A percentile compares a stretch with the other conserved stretches of the same genome.
Conservation (phyloP, 2,329 filamentous ascomycete species). For the Paramyrothecium roridum region DNA sequence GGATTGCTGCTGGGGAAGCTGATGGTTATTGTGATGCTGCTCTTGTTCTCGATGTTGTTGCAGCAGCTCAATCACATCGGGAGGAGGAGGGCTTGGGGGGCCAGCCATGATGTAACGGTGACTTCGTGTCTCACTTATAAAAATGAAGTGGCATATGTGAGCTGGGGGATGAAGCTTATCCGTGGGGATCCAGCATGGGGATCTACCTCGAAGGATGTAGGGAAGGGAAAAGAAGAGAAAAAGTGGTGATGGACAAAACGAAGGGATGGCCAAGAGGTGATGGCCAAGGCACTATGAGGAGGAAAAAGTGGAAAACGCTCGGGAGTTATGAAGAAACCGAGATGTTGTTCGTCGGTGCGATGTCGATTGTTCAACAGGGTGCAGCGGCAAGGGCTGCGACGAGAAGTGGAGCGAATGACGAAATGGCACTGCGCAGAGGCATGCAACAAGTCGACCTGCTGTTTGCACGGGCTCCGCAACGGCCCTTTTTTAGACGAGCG, state of each 20-base stretch:
- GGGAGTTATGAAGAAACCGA: no score
- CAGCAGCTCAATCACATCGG: background rate
- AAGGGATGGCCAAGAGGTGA: background rate
- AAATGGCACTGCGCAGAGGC: background rate
- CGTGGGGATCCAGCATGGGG: background rate
- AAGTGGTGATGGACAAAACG: background rate
- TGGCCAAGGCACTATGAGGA: background rate
- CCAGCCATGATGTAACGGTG: background rate
- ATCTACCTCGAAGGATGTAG: background rate
- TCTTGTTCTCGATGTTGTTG: background rate
- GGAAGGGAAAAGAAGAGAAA: background rate
- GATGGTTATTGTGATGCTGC: background rate
- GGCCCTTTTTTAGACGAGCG: background rate
- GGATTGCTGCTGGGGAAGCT: background rate
- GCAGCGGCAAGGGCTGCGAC: background rate
- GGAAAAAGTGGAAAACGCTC: background rate
- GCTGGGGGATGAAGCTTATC: background rate
- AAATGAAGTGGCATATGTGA: no score
- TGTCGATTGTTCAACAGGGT: constrained; percentile 5
- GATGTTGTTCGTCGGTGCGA: background rate
- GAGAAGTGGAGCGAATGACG: constrained; percentile 1
- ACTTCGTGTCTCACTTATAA: no score
- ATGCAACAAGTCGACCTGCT: background rate
- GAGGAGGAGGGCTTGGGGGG: background rate
- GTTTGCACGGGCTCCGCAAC: background rate